Percentiles rank a stretch among this genome's conserved stretches.
phyloP scores from a whole-genome alignment of 257 asterid genomes.

The Penstemon barbatus region DNA sequence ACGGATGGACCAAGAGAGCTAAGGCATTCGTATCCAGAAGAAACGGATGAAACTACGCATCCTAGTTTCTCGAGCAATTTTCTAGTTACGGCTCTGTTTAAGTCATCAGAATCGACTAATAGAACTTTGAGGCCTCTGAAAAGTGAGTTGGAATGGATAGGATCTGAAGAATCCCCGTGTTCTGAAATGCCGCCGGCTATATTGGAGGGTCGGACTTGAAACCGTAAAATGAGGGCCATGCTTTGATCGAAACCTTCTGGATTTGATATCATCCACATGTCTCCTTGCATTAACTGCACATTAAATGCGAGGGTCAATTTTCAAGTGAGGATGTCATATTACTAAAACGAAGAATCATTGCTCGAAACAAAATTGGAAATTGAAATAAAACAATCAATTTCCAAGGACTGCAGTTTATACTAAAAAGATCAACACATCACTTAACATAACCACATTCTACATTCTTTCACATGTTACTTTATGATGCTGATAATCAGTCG shows the following conservation, averaged over 20 bases:
- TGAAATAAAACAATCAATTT: background rate
- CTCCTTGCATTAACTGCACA: constrained; percentile 96
- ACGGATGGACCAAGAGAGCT: constrained; percentile 50
- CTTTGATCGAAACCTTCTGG: constrained; percentile 70
- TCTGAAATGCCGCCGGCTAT: constrained; percentile 49
- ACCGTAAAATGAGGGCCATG: constrained; percentile 79
- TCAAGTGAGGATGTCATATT: background rate
- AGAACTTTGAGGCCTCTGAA: constrained; percentile 70
- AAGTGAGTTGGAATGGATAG: constrained; percentile 46
- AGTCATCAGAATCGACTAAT: constrained; percentile 73
- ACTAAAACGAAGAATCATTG: background rate
- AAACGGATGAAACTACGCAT: constrained; percentile 63
- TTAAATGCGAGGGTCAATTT: background rate
- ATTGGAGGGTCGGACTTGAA: constrained; percentile 56
- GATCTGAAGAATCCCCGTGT: constrained; percentile 55
- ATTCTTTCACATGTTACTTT: background rate
- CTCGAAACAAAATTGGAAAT: background rate
- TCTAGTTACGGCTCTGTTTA: constrained; percentile 72
- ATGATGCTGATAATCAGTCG: constrained; percentile 2
- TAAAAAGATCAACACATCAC: background rate
- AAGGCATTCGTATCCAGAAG: constrained; percentile 83
- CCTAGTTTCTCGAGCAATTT: constrained; percentile 88
- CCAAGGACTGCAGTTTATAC: background rate
- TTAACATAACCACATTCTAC: background rate
- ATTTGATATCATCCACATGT: constrained; percentile 64